These are phyloP conservation scores for Hydnum rufescens DNA, from an alignment of 768 basidiomycete genomes.

Conservation along the genomic window DNA sequence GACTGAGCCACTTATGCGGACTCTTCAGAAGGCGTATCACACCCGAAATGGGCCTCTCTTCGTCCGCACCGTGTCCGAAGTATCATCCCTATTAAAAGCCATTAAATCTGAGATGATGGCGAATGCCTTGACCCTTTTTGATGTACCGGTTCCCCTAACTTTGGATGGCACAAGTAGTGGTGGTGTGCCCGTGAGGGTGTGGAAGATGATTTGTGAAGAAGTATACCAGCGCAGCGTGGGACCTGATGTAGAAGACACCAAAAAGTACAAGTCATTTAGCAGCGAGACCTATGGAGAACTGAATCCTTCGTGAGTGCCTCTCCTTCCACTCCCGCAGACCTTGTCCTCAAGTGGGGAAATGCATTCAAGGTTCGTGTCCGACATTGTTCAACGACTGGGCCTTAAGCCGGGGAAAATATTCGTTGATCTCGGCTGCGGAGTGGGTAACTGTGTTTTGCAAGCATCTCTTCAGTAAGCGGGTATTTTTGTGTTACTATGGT, in stretches of 20 bases:
- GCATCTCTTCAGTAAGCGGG: conserved; percentile 43
- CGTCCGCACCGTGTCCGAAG: conserved; percentile 33
- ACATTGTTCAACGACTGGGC: conserved; percentile 36
- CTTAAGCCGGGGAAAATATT: conserved; percentile 46
- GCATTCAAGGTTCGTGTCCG: conserved; percentile 28
- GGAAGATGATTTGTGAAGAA: conserved; percentile 68
- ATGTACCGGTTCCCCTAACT: background rate
- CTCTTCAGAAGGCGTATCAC: conserved; percentile 50
- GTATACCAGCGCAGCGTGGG: conserved; percentile 88
- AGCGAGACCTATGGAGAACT: conserved; percentile 78
- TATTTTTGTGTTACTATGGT: background rate
- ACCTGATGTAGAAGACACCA: conserved; percentile 64
- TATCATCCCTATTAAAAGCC: conserved; percentile 40
- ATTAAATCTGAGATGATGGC: conserved; percentile 17
- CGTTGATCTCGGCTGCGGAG: conserved; percentile 71
- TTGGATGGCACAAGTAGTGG: conserved; percentile 8
- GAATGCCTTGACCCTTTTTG: background rate
- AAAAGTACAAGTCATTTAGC: conserved; percentile 61
- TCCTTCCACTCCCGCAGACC: background rate
- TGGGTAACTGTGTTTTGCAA: conserved; percentile 69
- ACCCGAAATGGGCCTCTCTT: conserved; percentile 54
- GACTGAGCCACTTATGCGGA: conserved; percentile 28
- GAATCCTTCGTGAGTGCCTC: conserved; percentile 36
- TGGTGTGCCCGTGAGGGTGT: conserved; percentile 43
- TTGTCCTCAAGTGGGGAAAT: background rate